These are phyloP conservation scores for Leucocoprinus sp. DNA, from an alignment of 768 basidiomycete genomes.

Conservation along the genomic window DNA sequence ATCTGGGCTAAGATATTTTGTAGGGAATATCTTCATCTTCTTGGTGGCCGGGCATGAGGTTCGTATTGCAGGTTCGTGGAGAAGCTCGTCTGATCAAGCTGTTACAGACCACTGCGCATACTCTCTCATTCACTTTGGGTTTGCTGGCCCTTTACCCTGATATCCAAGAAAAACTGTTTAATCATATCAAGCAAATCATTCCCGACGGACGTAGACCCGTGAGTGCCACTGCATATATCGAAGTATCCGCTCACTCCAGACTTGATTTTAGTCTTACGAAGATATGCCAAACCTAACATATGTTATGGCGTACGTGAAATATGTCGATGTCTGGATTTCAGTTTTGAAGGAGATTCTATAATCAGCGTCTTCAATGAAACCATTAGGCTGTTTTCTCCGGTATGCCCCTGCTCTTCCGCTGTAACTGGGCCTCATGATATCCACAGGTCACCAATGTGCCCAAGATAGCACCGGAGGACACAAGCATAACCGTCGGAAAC, in stretches of 20 bases:
- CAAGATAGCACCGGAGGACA: constrained; percentile 40
- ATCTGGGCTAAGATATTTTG: background rate
- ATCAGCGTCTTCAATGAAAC: constrained; percentile 43
- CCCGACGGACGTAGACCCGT: constrained; percentile 25
- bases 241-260: background rate
- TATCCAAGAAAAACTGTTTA: constrained; percentile 27
- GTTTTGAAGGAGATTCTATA: background rate
- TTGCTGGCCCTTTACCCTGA: constrained; percentile 32
- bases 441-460: constrained; percentile 32
- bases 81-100: background rate
- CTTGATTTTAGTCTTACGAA: constrained; percentile 26
- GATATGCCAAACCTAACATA: constrained; percentile 31
- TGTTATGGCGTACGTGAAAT: constrained; percentile 27
- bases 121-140: constrained; percentile 28
- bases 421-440: background rate
- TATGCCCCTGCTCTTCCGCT: constrained; percentile 16
- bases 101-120: constrained; percentile 26
- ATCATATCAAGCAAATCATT: constrained; percentile 26
- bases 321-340: background rate
- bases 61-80: background rate
- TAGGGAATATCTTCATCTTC: constrained; percentile 41
- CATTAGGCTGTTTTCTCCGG: constrained; percentile 38
- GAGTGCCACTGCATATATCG: constrained; percentile 5
- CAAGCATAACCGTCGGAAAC: constrained; percentile 27
- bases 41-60: constrained; percentile 60